phyloP scores from a whole-genome alignment of 1,284 basidiomycete genomes.

The Lentinus polychrous region DNA sequence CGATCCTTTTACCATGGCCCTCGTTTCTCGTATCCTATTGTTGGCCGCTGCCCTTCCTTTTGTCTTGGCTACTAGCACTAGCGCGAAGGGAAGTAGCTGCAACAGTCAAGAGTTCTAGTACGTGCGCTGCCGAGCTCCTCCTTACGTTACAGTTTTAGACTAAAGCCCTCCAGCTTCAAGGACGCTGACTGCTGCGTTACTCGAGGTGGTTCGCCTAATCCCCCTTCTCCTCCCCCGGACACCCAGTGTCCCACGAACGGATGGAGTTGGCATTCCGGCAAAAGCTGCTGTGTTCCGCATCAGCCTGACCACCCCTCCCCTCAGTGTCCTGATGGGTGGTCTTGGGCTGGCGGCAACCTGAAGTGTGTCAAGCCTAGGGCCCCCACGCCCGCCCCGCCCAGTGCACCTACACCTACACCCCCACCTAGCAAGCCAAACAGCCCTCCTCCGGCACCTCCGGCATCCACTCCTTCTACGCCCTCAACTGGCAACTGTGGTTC shows the following conservation, averaged over 20 bases:
- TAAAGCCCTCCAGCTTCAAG: conserved; percentile 30
- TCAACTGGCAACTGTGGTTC: conserved; percentile 4
- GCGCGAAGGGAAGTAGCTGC: not conserved
- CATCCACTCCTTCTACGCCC: not conserved
- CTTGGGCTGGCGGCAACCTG: conserved; percentile 33
- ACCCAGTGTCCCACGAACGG: conserved; percentile 29
- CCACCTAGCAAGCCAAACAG: conserved; percentile 28
- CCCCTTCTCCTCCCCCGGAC: conserved; percentile 41
- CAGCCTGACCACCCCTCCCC: conserved; percentile 34
- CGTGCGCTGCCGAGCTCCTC: not conserved
- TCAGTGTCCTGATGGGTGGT: conserved; percentile 38
- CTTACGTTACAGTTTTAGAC: not conserved
- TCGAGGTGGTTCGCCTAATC: conserved; percentile 34
- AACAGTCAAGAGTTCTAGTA: conserved; percentile 7
- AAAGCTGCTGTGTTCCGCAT: conserved; percentile 41
- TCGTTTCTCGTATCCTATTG: conserved; percentile 21
- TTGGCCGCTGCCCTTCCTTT: conserved; percentile 23
- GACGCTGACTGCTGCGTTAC: conserved; percentile 41
- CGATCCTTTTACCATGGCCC: conserved; percentile 24
- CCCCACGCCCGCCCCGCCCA: conserved; percentile 4
- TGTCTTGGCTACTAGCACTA: conserved; percentile 17
- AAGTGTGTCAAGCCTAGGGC: conserved; percentile 34
- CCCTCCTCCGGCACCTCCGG: conserved; percentile 12
- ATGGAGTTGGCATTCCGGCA: conserved; percentile 27
- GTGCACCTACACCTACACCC: conserved; percentile 26